Percentiles rank a stretch among this genome's conserved stretches.
These are phyloP conservation scores for Trematosphaeria pertusa DNA, from an alignment of 2,329 filamentous ascomycete genomes.

Conservation along the genomic window DNA sequence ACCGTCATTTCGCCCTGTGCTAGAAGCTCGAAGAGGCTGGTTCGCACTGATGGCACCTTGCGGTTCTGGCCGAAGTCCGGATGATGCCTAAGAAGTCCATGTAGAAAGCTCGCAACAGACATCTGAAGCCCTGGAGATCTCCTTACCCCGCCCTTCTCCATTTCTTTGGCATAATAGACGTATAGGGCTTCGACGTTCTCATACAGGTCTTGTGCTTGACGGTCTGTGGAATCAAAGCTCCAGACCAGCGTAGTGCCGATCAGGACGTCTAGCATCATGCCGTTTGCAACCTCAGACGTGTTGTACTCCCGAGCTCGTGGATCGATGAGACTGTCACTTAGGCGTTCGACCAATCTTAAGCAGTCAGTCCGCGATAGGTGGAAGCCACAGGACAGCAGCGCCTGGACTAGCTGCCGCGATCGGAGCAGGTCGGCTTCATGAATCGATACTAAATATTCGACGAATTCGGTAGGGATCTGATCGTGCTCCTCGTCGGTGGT, in stretches of 20 bases:
- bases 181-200: slow-evolving; percentile 78
- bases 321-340: slow-evolving; percentile 40
- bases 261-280: slow-evolving; percentile 43
- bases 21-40: slow-evolving; percentile 77
- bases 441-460: slow-evolving; percentile 35
- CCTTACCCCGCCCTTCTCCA: slow-evolving; percentile 69
- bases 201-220: slow-evolving; percentile 55
- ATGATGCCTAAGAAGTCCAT: slow-evolving; percentile 71
- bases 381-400: slow-evolving; percentile 31
- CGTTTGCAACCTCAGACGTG: slow-evolving; percentile 47
- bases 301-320: slow-evolving; percentile 45
- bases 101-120: slow-evolving; percentile 71
- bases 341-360: slow-evolving; percentile 35
- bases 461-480: slow-evolving; percentile 33
- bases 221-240: slow-evolving; percentile 29
- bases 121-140: slow-evolving; percentile 74
- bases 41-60: slow-evolving; percentile 68
- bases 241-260: slow-evolving; percentile 37
- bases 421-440: slow-evolving; percentile 38
- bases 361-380: slow-evolving; percentile 31
- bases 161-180: slow-evolving; percentile 72
- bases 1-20: slow-evolving; percentile 70
- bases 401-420: slow-evolving; percentile 36
- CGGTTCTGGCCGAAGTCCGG: slow-evolving; percentile 70
- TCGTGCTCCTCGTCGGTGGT: slow-evolving; percentile 12